Conservation (phyloP, 768 basidiomycete genomes). For the Favolaschia claudopus region DNA sequence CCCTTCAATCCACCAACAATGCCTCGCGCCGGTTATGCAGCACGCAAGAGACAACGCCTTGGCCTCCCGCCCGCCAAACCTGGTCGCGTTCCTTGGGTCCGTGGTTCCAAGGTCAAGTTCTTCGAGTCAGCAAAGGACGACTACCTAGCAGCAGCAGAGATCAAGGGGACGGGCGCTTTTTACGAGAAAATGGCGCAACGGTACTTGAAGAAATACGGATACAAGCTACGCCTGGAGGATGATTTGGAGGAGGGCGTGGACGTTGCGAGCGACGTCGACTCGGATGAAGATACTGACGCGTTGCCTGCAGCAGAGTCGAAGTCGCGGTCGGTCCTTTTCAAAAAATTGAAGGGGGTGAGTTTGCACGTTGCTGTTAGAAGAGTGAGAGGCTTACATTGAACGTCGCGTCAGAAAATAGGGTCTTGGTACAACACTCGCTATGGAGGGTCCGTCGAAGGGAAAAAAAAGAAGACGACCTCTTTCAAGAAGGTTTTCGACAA, state of each 20-base stretch:
- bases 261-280: background rate
- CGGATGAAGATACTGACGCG: background rate
- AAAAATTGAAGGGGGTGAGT: background rate
- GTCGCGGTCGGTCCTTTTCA: background rate
- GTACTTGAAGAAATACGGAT: conserved; percentile 3
- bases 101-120: background rate
- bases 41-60: background rate
- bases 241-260: background rate
- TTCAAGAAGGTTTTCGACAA: background rate
- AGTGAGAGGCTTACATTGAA: background rate
- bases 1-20: background rate
- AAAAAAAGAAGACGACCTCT: background rate
- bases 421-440: background rate
- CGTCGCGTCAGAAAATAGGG: background rate
- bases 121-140: background rate
- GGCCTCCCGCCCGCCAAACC: background rate
- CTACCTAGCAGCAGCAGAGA: background rate
- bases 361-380: too few relatives aligned
- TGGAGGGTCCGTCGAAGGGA: background rate
- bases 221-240: background rate
- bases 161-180: background rate
- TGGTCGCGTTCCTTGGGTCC: background rate
- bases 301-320: background rate
- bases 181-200: background rate
- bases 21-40: background rate